A percentile compares a stretch with the other conserved stretches of the same genome.
Evolutionary conservation across 192 early-diverging fungal genomes (phyloP).

Genomic region (Mortierella alpina): DNA sequence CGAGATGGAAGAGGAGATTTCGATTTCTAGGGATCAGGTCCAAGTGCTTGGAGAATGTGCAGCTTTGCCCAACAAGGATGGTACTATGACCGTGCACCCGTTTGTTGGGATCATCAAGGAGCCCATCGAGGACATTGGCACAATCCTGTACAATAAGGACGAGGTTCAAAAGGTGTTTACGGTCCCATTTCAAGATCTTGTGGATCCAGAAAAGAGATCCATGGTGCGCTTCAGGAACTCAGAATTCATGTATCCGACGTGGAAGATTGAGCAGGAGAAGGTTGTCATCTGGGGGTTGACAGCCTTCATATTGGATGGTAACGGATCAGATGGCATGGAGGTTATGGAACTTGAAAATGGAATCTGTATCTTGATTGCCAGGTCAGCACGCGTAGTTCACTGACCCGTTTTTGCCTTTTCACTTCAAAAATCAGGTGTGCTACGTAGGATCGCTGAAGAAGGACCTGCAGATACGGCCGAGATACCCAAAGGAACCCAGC

Average conservation of each 20-base stretch:
- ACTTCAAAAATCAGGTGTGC: slow-evolving; percentile 9
- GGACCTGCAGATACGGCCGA: slow-evolving; percentile 18
- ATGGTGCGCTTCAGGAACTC: slow-evolving; percentile 65
- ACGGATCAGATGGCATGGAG: not conserved
- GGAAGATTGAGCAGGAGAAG: slow-evolving; percentile 58
- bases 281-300: slow-evolving; percentile 84
- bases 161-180: slow-evolving; percentile 81
- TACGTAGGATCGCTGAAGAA: slow-evolving; percentile 17
- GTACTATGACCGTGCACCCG: slow-evolving; percentile 68
- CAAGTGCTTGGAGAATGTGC: slow-evolving; percentile 72
- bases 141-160: slow-evolving; percentile 62
- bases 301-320: slow-evolving; percentile 78
- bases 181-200: slow-evolving; percentile 73
- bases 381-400: too few relatives aligned
- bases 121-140: slow-evolving; percentile 51
- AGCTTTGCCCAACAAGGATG: slow-evolving; percentile 68
- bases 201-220: slow-evolving; percentile 56
- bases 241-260: slow-evolving; percentile 67
- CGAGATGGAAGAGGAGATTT: slow-evolving; percentile 86
- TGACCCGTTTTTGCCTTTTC: not conserved
- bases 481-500: slow-evolving; percentile 19
- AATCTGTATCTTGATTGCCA: too few relatives aligned
- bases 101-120: slow-evolving; percentile 67
- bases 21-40: slow-evolving; percentile 56
- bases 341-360: not conserved